Percentiles rank a stretch among this genome's conserved stretches.
Evolutionary conservation across 225 moss, liverwort and hornwort species (phyloP).

Genomic region (Physcomitrium patens): DNA sequence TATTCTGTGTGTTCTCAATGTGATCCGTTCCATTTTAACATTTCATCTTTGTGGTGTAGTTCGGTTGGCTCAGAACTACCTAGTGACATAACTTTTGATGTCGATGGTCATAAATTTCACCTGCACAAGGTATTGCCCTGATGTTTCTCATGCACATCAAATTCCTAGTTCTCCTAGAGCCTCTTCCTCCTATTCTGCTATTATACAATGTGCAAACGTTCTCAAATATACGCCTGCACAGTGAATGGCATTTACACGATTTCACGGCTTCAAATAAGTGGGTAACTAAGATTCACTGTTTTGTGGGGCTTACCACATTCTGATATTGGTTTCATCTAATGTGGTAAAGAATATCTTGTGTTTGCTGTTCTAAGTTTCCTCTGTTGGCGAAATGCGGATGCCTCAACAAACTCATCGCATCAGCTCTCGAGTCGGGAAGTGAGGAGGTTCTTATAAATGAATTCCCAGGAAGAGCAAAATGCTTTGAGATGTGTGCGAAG

Average conservation of each 20-base stretch:
- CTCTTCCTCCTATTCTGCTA: background rate
- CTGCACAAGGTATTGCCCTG: constrained; percentile 72
- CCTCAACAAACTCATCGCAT: constrained; percentile 57
- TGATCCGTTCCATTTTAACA: background rate
- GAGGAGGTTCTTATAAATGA: constrained; percentile 55
- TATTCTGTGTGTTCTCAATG: background rate
- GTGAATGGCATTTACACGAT: too few relatives aligned
- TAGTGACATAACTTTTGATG: constrained; percentile 70
- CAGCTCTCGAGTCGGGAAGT: constrained; percentile 35
- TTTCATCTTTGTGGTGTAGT: constrained; percentile 42
- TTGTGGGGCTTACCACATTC: background rate
- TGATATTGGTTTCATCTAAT: background rate
- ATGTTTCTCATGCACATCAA: background rate
- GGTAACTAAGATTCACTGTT: too few relatives aligned
- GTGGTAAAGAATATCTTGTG: background rate
- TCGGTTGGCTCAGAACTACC: constrained; percentile 70
- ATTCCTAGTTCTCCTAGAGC: background rate
- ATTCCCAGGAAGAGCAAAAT: constrained; percentile 68
- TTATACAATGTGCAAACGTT: too few relatives aligned
- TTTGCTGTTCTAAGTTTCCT: constrained; percentile 59
- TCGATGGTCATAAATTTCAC: constrained; percentile 60
- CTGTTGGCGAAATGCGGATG: constrained; percentile 69
- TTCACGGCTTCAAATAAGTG: too few relatives aligned
- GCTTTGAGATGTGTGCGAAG: constrained; percentile 75
- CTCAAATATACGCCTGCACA: too few relatives aligned